phyloP scores from a whole-genome alignment of 352 stramenopile species.

The Peronosclerospora sorghi region DNA sequence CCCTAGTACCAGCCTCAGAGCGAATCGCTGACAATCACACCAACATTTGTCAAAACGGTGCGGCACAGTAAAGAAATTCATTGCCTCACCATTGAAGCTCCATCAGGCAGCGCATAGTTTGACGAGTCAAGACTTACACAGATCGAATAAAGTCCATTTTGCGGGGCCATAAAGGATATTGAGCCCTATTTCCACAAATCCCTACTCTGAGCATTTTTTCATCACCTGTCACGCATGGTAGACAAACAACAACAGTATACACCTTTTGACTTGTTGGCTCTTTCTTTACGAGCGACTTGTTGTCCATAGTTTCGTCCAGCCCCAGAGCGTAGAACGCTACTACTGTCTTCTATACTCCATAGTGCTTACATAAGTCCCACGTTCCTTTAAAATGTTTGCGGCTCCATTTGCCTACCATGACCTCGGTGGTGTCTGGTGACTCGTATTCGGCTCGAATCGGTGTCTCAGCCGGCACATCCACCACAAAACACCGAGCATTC shows the following conservation, averaged over 20 bases:
- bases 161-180: conserved; percentile 51
- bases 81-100: conserved; percentile 46
- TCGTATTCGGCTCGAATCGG: conserved; percentile 73
- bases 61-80: neutral
- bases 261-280: conserved; percentile 50
- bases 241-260: conserved; percentile 4
- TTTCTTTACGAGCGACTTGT: conserved; percentile 47
- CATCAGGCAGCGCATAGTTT: conserved; percentile 47
- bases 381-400: neutral
- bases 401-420: conserved; percentile 47
- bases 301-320: conserved; percentile 16
- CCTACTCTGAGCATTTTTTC: no score
- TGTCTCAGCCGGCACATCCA: conserved; percentile 66
- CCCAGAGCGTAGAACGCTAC: conserved; percentile 52
- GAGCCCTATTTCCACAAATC: conserved; percentile 28
- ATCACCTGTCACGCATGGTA: neutral
- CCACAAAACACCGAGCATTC: conserved; percentile 68
- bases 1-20: conserved; percentile 58
- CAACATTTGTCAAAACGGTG: neutral
- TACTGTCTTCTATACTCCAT: conserved; percentile 36
- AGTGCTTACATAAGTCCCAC: neutral
- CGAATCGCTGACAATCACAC: conserved; percentile 40
- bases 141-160: conserved; percentile 57
- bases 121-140: conserved; percentile 59
- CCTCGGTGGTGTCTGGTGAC: conserved; percentile 73